Conservation (phyloP, 768 basidiomycete species). For the Lepiota brunneoincarnata region DNA sequence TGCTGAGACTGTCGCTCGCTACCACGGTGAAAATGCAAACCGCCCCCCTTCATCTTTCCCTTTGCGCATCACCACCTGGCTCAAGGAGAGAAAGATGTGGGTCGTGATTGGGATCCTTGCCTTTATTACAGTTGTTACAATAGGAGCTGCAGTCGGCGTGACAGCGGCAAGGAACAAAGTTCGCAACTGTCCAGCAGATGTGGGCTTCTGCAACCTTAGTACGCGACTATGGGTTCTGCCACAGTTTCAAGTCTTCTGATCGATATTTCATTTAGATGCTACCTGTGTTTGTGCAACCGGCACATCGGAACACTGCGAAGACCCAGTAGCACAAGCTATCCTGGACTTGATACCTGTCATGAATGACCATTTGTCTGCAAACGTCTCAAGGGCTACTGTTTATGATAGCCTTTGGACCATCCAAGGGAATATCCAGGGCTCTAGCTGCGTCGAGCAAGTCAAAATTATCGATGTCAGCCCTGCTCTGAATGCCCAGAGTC, state of each 20-base stretch:
- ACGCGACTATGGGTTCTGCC: constrained; percentile 19
- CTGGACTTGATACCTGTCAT: constrained; percentile 45
- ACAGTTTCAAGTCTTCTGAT: neutral
- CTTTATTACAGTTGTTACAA: constrained; percentile 34
- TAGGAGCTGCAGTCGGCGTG: constrained; percentile 45
- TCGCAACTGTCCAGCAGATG: constrained; percentile 35
- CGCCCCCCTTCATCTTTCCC: neutral
- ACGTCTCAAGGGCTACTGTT: constrained; percentile 40
- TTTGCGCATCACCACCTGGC: constrained; percentile 9
- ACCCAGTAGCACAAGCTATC: constrained; percentile 52
- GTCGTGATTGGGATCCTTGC: constrained; percentile 25
- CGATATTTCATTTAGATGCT: constrained; percentile 40
- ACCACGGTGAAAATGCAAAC: neutral
- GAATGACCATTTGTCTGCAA: constrained; percentile 45
- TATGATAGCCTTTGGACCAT: constrained; percentile 50
- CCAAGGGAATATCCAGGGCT: constrained; percentile 39
- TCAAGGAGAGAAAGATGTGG: constrained; percentile 14
- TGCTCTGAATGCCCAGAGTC: constrained; percentile 32
- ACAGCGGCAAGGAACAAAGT: constrained; percentile 30
- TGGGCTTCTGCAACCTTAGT: constrained; percentile 59
- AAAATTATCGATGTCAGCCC: constrained; percentile 52
- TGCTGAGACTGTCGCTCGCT: constrained; percentile 4
- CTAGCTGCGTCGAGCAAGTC: constrained; percentile 53
- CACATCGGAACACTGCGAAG: constrained; percentile 39
- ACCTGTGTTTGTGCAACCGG: constrained; percentile 53